Conservation (phyloP, 2,329 filamentous ascomycete species). For the Aureobasidium sp. region DNA sequence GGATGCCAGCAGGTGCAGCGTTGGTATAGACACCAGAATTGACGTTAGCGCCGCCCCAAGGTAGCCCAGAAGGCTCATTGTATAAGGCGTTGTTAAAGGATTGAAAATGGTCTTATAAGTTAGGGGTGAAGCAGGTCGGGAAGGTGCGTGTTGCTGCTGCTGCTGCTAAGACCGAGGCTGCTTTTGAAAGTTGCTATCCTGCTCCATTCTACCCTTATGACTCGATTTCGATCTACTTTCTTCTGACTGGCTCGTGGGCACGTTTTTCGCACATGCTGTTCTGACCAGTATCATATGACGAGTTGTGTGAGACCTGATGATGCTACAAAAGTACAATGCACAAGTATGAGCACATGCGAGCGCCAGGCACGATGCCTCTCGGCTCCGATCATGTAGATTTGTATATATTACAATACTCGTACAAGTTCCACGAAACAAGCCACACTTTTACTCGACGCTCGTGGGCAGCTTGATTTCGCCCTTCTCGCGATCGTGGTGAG, state of each 20-base stretch:
- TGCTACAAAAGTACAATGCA: background rate
- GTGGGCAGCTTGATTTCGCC: slow-evolving; percentile 58
- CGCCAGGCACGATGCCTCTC: background rate
- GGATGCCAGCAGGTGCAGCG: slow-evolving; percentile 31
- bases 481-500: slow-evolving; percentile 56
- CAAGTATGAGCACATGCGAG: background rate
- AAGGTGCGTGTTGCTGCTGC: background rate
- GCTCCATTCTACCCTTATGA: background rate
- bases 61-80: slow-evolving; percentile 25
- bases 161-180: background rate
- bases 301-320: background rate
- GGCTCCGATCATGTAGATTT: background rate
- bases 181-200: background rate
- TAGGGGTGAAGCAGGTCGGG: background rate
- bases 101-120: background rate
- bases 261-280: background rate
- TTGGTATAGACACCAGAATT: slow-evolving; percentile 23
- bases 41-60: slow-evolving; percentile 23
- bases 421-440: background rate
- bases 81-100: background rate
- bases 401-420: slow-evolving; percentile 16
- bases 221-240: background rate
- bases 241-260: background rate
- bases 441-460: slow-evolving; percentile 40
- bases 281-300: background rate